Conservation (phyloP, 106 monocot species). For the Iris macrosiphon region DNA sequence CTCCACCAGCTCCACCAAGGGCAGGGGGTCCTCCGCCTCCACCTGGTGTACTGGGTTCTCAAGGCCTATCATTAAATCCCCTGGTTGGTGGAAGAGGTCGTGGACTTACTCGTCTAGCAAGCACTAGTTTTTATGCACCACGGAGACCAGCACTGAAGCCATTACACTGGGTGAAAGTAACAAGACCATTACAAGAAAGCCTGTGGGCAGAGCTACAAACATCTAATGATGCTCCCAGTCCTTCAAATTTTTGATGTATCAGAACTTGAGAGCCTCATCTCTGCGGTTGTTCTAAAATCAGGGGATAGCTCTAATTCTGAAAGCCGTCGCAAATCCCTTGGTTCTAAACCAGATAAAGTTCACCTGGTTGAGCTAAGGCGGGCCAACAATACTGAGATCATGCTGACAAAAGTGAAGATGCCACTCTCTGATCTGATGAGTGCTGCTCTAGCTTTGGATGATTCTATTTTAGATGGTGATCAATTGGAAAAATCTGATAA, state of each 20-base stretch:
- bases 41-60: too few relatives aligned
- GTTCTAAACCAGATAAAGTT: constrained; percentile 92
- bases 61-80: constrained; percentile 10
- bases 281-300: constrained; percentile 77
- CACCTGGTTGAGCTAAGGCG: constrained; percentile 91
- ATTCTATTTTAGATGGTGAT: constrained; percentile 53
- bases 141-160: constrained; percentile 74
- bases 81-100: constrained; percentile 51
- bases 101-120: constrained; percentile 33
- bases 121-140: constrained; percentile 22
- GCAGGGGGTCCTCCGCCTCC: not conserved
- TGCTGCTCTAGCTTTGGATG: constrained; percentile 60
- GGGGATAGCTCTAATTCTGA: constrained; percentile 64
- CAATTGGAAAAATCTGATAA: constrained; percentile 74
- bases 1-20: constrained; percentile 8
- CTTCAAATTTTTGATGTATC: constrained; percentile 89
- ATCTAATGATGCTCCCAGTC: constrained; percentile 68
- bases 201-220: constrained; percentile 95
- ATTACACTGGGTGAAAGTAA: constrained; percentile 97
- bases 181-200: constrained; percentile 92
- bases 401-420: constrained; percentile 98
- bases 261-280: constrained; percentile 88
- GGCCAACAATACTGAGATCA: constrained; percentile 93
- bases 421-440: constrained; percentile 88
- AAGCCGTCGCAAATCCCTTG: constrained; percentile 81